Evolutionary conservation across 176 grass and related monocot genomes (phyloP), one percentile per base, ranked within the genome.

Genomic region (Guadua angustifolia): DNA sequence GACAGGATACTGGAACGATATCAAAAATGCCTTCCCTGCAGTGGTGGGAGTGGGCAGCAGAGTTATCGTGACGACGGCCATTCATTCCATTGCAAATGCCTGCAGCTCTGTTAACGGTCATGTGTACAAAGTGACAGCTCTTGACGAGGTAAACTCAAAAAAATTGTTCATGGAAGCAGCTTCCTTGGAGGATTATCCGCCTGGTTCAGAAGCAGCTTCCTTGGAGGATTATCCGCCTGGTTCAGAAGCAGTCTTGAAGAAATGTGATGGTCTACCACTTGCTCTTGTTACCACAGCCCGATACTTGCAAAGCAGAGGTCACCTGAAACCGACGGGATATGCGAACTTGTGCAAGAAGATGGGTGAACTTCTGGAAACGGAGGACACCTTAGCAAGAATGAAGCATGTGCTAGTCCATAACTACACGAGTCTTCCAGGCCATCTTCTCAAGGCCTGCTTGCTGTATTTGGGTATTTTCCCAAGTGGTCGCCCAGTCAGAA

Each of bases 21-120:
- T n/a, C n/a, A n/a, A n/a, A n/a, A n/a, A n/a, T n/a, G n/a, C n/a
- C n/a, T n/a, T n/a, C n/a, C n/a, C n/a, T n/a, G n/a, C n/a, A n/a
- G n/a, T n/a, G n/a, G n/a, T n/a, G n/a, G n/a, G n/a, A n/a, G n/a
- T n/a, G n/a, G n/a, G n/a, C n/a, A n/a, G 76, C 76, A 66, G 16
- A 33, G 22, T 64, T 3, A 63, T 78, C 14, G 75, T 78, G 58
- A 63, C 58, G 0, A 78, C 75, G 24, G 39, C 60, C 26, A 79
- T 79, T 49, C 59, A 65, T 9, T 79, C 59, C 43, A 49, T 79
- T 19, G 76, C 60, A 47, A 79, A 65, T 19, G 59, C 76, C 42
- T 65, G 59, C 43, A 79, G 76, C 60, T 18, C 59, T 35, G 24
- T 3, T 12, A 46, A 79, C 9, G 60, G 76, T 4, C 76, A 79